phyloP scores from a whole-genome alignment of 352 stramenopile species.

The Phytophthora tubulina region DNA sequence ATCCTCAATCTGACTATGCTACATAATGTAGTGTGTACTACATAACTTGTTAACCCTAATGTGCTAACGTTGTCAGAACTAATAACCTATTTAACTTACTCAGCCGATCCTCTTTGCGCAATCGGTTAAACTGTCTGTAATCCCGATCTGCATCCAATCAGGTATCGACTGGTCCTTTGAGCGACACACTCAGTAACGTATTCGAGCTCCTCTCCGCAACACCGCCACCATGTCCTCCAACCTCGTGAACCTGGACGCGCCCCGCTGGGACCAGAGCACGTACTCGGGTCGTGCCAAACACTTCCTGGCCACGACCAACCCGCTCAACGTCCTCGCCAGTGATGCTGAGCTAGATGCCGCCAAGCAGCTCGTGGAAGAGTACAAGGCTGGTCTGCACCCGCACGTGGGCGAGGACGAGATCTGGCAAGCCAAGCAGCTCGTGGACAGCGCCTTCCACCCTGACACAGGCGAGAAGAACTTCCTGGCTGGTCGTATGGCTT shows the following conservation, averaged over 20 bases:
- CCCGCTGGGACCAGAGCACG: constrained; percentile 87
- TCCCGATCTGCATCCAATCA: constrained; percentile 31
- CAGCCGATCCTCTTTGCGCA: constrained; percentile 15
- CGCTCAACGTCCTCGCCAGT: constrained; percentile 80
- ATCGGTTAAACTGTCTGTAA: constrained; percentile 27
- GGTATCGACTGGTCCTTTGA: constrained; percentile 7
- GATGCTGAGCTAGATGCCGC: constrained; percentile 79
- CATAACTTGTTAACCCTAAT: too few relatives aligned
- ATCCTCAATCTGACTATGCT: not conserved
- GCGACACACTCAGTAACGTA: constrained; percentile 14
- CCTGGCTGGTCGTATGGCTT: constrained; percentile 86
- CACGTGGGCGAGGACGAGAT: constrained; percentile 73
- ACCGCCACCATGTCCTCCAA: constrained; percentile 26
- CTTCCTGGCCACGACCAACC: constrained; percentile 92
- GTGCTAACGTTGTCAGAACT: not conserved
- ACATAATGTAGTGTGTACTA: not conserved
- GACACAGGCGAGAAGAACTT: constrained; percentile 93
- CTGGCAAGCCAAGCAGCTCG: constrained; percentile 87
- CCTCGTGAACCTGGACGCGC: constrained; percentile 67
- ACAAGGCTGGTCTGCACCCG: constrained; percentile 52
- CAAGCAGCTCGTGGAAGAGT: constrained; percentile 78
- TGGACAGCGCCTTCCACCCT: constrained; percentile 90
- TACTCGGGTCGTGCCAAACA: constrained; percentile 82
- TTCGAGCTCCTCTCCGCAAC: constrained; percentile 7
- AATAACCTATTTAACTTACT: not conserved